A percentile compares a stretch with the other conserved stretches of the same genome.
Conservation (phyloP, 2,329 filamentous ascomycete species). For the Penicillium corylophilum region DNA sequence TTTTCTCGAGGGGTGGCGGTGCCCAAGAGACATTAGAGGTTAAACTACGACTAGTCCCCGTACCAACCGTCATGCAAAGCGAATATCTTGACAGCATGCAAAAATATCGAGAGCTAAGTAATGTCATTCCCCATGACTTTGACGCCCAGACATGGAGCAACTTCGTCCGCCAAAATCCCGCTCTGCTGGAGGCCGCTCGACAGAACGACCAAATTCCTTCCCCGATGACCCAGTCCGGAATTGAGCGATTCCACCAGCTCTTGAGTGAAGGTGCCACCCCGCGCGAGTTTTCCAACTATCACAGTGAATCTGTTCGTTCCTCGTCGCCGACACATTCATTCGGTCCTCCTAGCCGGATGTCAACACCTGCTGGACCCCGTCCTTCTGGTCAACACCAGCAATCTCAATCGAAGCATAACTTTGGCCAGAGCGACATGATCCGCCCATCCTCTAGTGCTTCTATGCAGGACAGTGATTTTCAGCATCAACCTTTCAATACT, state of each 20-base stretch:
- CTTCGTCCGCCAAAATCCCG: constrained; percentile 70
- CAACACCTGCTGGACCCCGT: constrained; percentile 36
- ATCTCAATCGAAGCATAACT: constrained; percentile 23
- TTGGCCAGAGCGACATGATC: constrained; percentile 47
- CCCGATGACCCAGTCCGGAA: constrained; percentile 42
- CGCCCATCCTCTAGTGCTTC: constrained; percentile 63
- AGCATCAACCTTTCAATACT: constrained; percentile 22
- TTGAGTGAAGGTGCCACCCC: constrained; percentile 46
- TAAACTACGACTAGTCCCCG: constrained; percentile 78
- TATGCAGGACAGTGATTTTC: constrained; percentile 41
- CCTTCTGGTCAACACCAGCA: constrained; percentile 24
- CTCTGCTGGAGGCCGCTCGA: constrained; percentile 31
- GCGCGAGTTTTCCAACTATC: constrained; percentile 37
- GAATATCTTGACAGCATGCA: constrained; percentile 63
- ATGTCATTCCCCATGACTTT: constrained; percentile 58
- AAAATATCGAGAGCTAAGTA: constrained; percentile 59
- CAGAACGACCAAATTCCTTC: constrained; percentile 29
- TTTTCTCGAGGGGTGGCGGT: constrained; percentile 77
- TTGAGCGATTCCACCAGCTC: constrained; percentile 47
- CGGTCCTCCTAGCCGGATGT: constrained; percentile 36
- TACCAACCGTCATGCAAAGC: constrained; percentile 63
- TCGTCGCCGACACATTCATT: constrained; percentile 42
- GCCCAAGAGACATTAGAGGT: constrained; percentile 86
- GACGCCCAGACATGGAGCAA: constrained; percentile 76
- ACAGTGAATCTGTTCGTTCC: constrained; percentile 33